Conservation (phyloP, 2,329 filamentous ascomycete species). For the Corynespora cassiicola region DNA sequence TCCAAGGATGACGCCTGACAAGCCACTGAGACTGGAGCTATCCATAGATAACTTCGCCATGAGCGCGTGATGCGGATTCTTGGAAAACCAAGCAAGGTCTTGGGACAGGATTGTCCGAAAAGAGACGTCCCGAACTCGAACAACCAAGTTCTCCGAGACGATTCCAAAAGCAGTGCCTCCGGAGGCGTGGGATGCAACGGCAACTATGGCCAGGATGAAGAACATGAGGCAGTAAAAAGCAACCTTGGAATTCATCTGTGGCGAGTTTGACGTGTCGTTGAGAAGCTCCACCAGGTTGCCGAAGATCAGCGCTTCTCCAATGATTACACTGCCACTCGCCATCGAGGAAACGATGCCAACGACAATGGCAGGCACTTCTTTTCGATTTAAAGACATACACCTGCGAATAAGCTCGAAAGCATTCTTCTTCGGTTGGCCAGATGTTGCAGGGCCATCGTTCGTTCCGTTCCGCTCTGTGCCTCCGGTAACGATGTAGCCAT, state of each 20-base stretch:
- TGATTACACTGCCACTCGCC: conserved; percentile 57
- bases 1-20: conserved; percentile 58
- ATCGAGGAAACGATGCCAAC: conserved; percentile 54
- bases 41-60: conserved; percentile 57
- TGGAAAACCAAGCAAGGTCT: conserved; percentile 60
- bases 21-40: conserved; percentile 54
- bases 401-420: conserved; percentile 26
- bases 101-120: conserved; percentile 62
- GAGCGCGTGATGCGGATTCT: conserved; percentile 51
- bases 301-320: conserved; percentile 67
- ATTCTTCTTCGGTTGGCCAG: conserved; percentile 15
- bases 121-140: conserved; percentile 52
- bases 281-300: conserved; percentile 59
- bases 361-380: conserved; percentile 47
- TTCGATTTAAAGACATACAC: conserved; percentile 37
- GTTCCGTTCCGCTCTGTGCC: not conserved
- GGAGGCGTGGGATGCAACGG: conserved; percentile 51
- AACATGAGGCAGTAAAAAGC: conserved; percentile 58
- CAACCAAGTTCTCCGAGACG: conserved; percentile 54
- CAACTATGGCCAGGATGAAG: conserved; percentile 61
- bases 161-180: conserved; percentile 57
- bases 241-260: conserved; percentile 32
- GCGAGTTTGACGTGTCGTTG: conserved; percentile 51
- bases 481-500: not conserved
- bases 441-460: conserved; percentile 1